Base-by-base conservation (phyloP, 495 filamentous ascomycete genomes). In the Aspergillus funiculosus region DNA sequence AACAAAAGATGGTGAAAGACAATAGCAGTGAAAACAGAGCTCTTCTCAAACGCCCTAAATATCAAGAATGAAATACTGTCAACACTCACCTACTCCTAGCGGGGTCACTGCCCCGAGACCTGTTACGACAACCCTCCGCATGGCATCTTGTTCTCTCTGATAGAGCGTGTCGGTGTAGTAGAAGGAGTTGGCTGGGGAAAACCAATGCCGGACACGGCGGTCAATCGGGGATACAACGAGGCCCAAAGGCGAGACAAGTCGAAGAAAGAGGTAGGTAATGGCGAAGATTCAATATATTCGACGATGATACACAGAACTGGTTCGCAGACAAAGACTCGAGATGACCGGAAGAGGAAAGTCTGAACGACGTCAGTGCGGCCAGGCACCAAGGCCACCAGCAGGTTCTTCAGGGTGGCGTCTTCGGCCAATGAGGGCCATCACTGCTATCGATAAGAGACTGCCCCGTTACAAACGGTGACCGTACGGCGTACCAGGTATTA, bases 71-170 rank as follows among this genome's bases (percentile, higher is more conserved):
- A 37, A 24, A 43, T 28, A 21, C 22, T 30, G 9, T 19, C 20
- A 39, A 31, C 14, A 62, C 70, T 57, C 50, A 85, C 82, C 90
- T 28, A 95, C 79, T 42, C 86, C 91, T 15, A 98, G 74, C 35
- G 92, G 92, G 40, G 92, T 94, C 41, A 98, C 80, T 55, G 88
- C 87, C 30, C 92, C 92, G 39, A 98, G 74, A 59, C 92, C 92
- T 34, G 92, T 97, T 54, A 97, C 83, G 56, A 96, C 92, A 55
- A 97, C 92, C 54, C 87, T 82, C 66, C 90, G 84, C 91, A 95
- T 92, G 54, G 62, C 73, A 77, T 75, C 36, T 46, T 61, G 46
- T 29, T 38, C 21, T 29, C 8, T 14, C 1, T 18, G 2, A 1
- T 19, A 40, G 27, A 1, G 14, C 18, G 14, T 24, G 18, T 17